phyloP scores from a whole-genome alignment of 2,329 filamentous ascomycete species.

The Tolypocladium guangdongense region DNA sequence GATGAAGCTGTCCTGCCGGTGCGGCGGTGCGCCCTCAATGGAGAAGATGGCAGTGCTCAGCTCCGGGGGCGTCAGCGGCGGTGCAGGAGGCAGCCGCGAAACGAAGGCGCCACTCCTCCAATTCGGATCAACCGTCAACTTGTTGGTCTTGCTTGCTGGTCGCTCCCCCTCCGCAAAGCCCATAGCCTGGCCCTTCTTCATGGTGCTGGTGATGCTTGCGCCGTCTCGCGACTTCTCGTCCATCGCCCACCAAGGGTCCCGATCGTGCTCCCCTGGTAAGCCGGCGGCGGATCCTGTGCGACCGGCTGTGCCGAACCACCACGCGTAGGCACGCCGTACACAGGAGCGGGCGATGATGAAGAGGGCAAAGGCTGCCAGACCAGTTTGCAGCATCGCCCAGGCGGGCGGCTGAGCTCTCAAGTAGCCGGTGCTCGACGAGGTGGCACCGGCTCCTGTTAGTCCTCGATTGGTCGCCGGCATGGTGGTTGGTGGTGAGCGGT shows the following conservation, averaged over 20 bases:
- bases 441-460: conserved; percentile 17
- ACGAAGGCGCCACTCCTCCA: conserved; percentile 17
- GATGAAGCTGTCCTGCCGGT: conserved; percentile 26
- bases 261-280: conserved; percentile 7
- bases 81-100: conserved; percentile 31
- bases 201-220: conserved; percentile 1
- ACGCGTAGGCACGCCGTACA: conserved; percentile 12
- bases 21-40: conserved; percentile 24
- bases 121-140: conserved; percentile 13
- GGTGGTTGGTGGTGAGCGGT: conserved; percentile 9
- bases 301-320: conserved; percentile 4
- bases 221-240: conserved; percentile 12
- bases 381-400: conserved; percentile 14
- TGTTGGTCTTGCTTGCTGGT: conserved; percentile 6
- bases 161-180: conserved; percentile 6
- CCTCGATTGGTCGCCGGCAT: conserved; percentile 22
- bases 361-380: conserved; percentile 23
- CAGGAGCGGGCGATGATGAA: conserved; percentile 22
- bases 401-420: conserved; percentile 19
- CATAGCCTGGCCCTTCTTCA: background rate
- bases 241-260: conserved; percentile 12
- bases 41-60: conserved; percentile 30
- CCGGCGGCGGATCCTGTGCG: conserved; percentile 7
- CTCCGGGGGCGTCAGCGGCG: conserved; percentile 38
- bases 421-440: conserved; percentile 15